Conservation (phyloP, 2,329 filamentous ascomycete species). For the Fusarium sp. region DNA sequence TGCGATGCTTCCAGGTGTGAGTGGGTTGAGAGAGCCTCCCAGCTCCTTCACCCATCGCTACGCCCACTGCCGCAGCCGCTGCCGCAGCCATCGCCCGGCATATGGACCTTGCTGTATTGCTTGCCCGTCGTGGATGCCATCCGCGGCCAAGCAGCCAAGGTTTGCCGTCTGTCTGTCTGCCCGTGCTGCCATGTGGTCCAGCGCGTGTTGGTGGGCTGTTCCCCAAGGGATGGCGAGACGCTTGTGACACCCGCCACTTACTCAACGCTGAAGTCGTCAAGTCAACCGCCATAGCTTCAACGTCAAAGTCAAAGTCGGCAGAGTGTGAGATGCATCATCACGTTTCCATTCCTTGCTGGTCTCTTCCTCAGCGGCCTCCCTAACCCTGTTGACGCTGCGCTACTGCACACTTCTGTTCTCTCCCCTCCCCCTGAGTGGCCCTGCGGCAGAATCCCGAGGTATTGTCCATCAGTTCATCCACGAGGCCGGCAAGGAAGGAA, state of each 20-base stretch:
- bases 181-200: neutral
- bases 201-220: neutral
- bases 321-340: neutral
- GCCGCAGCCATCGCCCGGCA: conserved; percentile 1
- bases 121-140: neutral
- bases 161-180: neutral
- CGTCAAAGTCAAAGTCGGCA: neutral
- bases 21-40: neutral
- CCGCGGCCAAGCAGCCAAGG: neutral
- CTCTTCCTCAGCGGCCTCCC: neutral
- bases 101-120: neutral
- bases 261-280: neutral
- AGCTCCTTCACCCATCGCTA: neutral
- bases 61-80: neutral
- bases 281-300: neutral
- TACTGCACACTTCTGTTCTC: neutral
- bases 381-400: neutral
- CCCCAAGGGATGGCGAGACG: neutral
- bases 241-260: conserved; percentile 6
- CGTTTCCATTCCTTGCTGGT: neutral
- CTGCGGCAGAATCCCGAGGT: neutral
- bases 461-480: neutral
- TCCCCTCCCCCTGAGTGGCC: neutral
- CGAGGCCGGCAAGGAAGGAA: neutral
- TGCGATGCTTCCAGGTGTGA: conserved; percentile 17